Evolutionary conservation across 257 asterid genomes (phyloP), one percentile per base, ranked within the genome.

Genomic region (Eucommia ulmoides): DNA sequence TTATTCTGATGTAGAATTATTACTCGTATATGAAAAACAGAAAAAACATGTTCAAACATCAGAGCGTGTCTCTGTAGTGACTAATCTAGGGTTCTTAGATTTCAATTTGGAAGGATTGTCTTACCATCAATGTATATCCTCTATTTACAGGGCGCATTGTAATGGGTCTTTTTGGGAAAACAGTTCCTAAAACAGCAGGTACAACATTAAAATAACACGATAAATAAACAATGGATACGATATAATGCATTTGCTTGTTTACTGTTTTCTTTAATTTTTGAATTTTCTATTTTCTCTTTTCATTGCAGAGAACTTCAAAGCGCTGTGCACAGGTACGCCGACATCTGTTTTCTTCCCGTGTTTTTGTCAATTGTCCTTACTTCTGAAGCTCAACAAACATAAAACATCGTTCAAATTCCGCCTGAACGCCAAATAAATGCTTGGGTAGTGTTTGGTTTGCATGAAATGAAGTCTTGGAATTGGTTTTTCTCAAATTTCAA

Each of bases 271-370:
- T 16, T 35, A 16, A 33, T 29, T 45, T 21, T 20, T 20, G 52
- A 17, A 54, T 65, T 63, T 9, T 65, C 61, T 54, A 49, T 63
- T 26, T 46, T 3, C 45, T 21, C 51, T 52, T 59, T 58, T 44
- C 52, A 53, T 68, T 68, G 79, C 96, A 89, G 96, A 89, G 59
- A 89, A 89, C 57, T 89, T 85, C 63, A 80, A 91, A 80, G 92
- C 96, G 44, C 61, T 89, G 42, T 89, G 98, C 74, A 85, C 94
- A 69, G 96, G 98, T 85, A 76, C 22, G 19, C 14, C 19, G 8
- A 10, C 6, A 1, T 35, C 41, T 23, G 17, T 45, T 20, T 44
- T 22, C 48, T 33, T 54, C 35, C 21, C 18, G 5, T 23, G n/a
- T n/a, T n/a, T n/a, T n/a, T n/a, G n/a, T n/a, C n/a, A n/a, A n/a